Evolutionary conservation across 345 rosid species (phyloP), one percentile per base, ranked within the genome.

Genomic region (Brassica juncea): DNA sequence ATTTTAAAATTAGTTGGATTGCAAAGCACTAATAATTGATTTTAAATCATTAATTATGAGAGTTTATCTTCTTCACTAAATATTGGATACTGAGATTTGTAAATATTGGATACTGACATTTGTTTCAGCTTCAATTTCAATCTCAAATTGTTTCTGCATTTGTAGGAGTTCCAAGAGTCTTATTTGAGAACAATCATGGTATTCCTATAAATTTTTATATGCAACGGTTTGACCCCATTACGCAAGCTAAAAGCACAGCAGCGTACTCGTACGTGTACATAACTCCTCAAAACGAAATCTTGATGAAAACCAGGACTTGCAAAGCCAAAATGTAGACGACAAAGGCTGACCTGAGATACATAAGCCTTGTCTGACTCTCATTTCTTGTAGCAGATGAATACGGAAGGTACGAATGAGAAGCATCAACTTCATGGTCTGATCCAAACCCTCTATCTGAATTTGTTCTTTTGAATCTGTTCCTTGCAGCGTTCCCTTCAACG

Each of bases 291-390:
- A 94, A 91, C 8, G 97, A 94, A 79, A 95, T 82, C 88, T 89
- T 95, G 84, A 91, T 84, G 85, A 95, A 92, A 81, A 92, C 98
- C 78, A 89, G 60, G 58, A 94, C 73, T 66, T 91, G 91, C 87
- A 92, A 82, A 59, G 88, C 84, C 75, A 94, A 84, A 73, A 94
- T 84, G 86, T 94, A 94, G 65, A 94, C 82, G 62, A 95, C 96
- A 65, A 92, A 95, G 71, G 94, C 90, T 15, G 96, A 91, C 84
- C 99, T 88, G 78, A 92, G 85, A 59, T 91, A 85, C 88, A 90
- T 81, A 58, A 88, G 88, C 84, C 89, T 90, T 62, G 87, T 84
- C 71, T 84, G 95, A 74, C 77, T 85, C 82, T 89, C 95, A 67
- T 74, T 85, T 76, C 90, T 84, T 9, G 89, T 85, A 14, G 80